These are phyloP conservation scores for Paragyromitra xinjiangensis DNA, from an alignment of 495 filamentous ascomycete species.

Conservation along the genomic window DNA sequence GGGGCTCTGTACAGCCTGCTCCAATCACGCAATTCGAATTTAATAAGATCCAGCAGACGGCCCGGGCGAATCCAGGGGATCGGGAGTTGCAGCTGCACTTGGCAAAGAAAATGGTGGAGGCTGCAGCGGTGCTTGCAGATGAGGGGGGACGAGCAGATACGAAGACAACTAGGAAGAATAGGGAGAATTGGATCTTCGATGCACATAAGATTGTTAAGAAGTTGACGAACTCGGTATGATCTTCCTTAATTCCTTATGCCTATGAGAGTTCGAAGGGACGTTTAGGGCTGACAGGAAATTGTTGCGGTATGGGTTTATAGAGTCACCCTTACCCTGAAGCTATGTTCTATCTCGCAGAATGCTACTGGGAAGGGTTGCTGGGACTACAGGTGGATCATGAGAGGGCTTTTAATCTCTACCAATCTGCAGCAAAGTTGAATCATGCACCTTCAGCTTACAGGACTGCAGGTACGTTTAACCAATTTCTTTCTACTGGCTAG, in stretches of 20 bases:
- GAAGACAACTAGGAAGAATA: conserved; percentile 75
- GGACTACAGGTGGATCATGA: conserved; percentile 80
- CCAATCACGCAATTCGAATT: conserved; percentile 83
- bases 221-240: conserved; percentile 67
- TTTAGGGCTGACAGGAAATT: conserved; percentile 9
- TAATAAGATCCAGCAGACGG: conserved; percentile 72
- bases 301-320: conserved; percentile 16
- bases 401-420: conserved; percentile 91
- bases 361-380: conserved; percentile 77
- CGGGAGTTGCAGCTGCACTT: conserved; percentile 73
- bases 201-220: conserved; percentile 91
- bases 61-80: conserved; percentile 75
- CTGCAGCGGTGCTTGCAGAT: conserved; percentile 76
- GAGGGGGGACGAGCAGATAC: conserved; percentile 75
- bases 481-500: background rate
- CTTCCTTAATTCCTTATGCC: conserved; percentile 21
- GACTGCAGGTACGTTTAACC: conserved; percentile 66
- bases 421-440: conserved; percentile 87
- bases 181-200: conserved; percentile 84
- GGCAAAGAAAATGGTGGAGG: conserved; percentile 87
- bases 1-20: conserved; percentile 28
- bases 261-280: background rate
- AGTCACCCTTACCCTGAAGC: conserved; percentile 74
- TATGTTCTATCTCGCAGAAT: conserved; percentile 93
- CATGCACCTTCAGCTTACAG: conserved; percentile 89